phyloP scores from a whole-genome alignment of 2,329 filamentous ascomycete species.

The Phoma herbarum region DNA sequence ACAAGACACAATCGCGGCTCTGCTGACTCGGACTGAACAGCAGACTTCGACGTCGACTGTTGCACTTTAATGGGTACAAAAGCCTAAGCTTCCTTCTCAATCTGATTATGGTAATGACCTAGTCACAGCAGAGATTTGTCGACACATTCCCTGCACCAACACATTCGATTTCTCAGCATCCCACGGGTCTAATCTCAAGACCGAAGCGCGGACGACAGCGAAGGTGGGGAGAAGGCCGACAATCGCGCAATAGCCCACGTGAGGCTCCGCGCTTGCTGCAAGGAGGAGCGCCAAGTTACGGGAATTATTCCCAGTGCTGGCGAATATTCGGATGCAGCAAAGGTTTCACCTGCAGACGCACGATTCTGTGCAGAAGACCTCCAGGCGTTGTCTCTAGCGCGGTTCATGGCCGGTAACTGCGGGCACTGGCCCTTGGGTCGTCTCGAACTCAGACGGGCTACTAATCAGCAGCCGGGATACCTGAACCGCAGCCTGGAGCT shows the following conservation, averaged over 20 bases:
- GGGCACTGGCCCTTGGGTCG: conserved; percentile 13
- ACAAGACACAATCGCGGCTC: conserved; percentile 1
- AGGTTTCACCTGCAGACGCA: conserved; percentile 36
- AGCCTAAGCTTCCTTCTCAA: neutral
- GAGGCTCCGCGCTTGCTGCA: conserved; percentile 18
- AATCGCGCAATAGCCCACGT: conserved; percentile 25
- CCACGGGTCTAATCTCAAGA: conserved; percentile 23
- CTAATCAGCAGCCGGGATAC: conserved; percentile 20
- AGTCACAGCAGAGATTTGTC: neutral
- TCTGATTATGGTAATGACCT: neutral
- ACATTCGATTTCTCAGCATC: conserved; percentile 30
- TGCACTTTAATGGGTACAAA: neutral
- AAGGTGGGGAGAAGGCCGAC: conserved; percentile 27
- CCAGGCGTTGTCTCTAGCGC: conserved; percentile 9
- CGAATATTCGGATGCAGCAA: conserved; percentile 23
- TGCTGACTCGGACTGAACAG: neutral
- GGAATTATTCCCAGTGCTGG: conserved; percentile 19
- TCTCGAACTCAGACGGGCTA: conserved; percentile 22
- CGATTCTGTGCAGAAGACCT: conserved; percentile 27
- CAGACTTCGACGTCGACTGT: neutral
- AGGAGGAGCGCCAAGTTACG: conserved; percentile 11
- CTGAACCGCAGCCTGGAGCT: conserved; percentile 16
- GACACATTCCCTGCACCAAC: conserved; percentile 9
- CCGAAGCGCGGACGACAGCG: conserved; percentile 20
- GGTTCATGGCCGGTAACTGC: conserved; percentile 10